A percentile compares a stretch with the other conserved stretches of the same genome.
Evolutionary conservation across 2,329 filamentous ascomycete species (phyloP).

Genomic region (Atkinsonella texensis): DNA sequence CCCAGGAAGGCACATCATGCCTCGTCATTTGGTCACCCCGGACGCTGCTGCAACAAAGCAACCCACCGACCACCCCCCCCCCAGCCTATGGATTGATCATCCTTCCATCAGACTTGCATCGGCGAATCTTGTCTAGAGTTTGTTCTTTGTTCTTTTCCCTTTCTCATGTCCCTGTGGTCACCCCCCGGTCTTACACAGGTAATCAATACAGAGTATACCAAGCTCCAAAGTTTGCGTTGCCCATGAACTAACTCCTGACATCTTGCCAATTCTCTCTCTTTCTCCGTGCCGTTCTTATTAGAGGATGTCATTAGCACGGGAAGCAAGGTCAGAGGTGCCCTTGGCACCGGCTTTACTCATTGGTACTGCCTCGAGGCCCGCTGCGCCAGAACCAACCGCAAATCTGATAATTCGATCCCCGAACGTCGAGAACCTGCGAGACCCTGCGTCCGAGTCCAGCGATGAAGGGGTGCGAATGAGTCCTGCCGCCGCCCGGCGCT

Average conservation of each 20-base stretch:
- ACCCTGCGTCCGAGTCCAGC: slow-evolving; percentile 22
- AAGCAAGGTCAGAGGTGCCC: not conserved
- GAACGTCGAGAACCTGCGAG: slow-evolving; percentile 4
- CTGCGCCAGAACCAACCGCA: not conserved
- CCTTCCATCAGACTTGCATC: not conserved
- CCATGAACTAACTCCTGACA: not conserved
- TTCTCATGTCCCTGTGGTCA: not conserved
- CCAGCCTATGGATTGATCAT: not conserved
- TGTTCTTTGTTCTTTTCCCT: not conserved
- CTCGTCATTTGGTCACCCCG: not conserved
- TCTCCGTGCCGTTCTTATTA: not conserved
- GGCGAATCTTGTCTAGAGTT: not conserved
- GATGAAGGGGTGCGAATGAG: slow-evolving; percentile 24
- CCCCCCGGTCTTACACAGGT: too few species aligned
- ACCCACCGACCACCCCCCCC: not conserved
- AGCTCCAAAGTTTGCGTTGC: not conserved
- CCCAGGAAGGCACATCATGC: too few species aligned
- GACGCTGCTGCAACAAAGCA: not conserved
- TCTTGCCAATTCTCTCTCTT: not conserved
- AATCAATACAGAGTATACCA: not conserved
- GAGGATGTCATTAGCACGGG: slow-evolving; percentile 3
- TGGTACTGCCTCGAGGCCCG: not conserved
- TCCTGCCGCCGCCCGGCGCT: slow-evolving; percentile 22
- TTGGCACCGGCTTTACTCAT: not conserved
- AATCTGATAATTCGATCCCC: not conserved